Percentiles rank a stretch among this genome's conserved stretches.
Conservation (phyloP, 345 rosid species). For the Noccaea bulbosa region DNA sequence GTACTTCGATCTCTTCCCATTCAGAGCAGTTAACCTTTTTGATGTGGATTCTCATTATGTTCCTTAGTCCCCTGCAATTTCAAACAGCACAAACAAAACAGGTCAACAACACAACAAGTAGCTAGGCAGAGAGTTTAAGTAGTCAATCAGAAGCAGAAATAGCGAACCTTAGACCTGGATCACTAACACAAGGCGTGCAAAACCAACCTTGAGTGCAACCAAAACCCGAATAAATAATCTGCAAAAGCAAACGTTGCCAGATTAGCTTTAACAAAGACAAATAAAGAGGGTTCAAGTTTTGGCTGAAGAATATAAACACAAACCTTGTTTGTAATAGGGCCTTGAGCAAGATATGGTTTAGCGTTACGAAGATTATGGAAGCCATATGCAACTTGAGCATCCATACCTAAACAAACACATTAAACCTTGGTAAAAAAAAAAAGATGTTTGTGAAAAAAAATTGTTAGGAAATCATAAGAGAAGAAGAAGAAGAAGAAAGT, state of each 20-base stretch:
- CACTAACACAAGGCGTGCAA: slow-evolving; percentile 87
- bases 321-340: slow-evolving; percentile 97
- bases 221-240: slow-evolving; percentile 95
- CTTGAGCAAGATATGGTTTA: slow-evolving; percentile 95
- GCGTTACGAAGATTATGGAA: slow-evolving; percentile 95
- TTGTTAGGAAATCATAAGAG: slow-evolving; percentile 14
- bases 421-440: not conserved
- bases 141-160: slow-evolving; percentile 13
- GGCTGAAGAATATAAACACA: slow-evolving; percentile 5
- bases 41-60: slow-evolving; percentile 75
- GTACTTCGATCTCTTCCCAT: slow-evolving; percentile 85
- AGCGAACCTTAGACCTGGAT: slow-evolving; percentile 82
- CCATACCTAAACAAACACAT: slow-evolving; percentile 70
- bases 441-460: not conserved
- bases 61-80: slow-evolving; percentile 77
- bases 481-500: not conserved
- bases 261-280: not conserved
- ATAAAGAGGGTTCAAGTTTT: slow-evolving; percentile 3
- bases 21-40: slow-evolving; percentile 77
- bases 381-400: slow-evolving; percentile 97
- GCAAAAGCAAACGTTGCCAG: slow-evolving; percentile 21
- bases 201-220: slow-evolving; percentile 98
- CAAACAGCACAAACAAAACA: not conserved
- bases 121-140: not conserved
- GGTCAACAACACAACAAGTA: slow-evolving; percentile 1